Evolutionary conservation across 441 rosid genomes (phyloP).

Genomic region (Gossypium armourianum): DNA sequence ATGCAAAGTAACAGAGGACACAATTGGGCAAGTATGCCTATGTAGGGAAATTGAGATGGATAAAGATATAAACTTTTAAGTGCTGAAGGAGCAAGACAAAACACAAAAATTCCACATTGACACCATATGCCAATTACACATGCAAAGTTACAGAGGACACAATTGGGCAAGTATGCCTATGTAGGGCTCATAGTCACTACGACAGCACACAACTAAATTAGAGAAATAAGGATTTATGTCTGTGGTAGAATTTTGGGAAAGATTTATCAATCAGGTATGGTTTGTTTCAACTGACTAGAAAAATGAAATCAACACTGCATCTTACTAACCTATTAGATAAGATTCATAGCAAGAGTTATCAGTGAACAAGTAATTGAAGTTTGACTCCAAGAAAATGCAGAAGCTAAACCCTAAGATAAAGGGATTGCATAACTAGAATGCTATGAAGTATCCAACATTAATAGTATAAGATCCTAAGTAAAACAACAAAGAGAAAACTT

Average conservation of each 20-base stretch:
- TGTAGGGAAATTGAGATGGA: not conserved
- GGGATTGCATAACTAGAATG: not conserved
- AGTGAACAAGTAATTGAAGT: not conserved
- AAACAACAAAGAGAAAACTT: not conserved
- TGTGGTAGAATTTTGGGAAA: not conserved
- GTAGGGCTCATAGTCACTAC: not conserved
- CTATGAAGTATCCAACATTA: not conserved
- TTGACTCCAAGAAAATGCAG: not conserved
- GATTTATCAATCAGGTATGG: not conserved
- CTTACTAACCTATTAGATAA: not conserved
- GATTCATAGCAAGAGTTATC: not conserved
- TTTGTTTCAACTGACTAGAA: slow-evolving; percentile 2
- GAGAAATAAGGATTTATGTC: not conserved
- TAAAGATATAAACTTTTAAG: not conserved
- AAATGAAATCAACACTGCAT: slow-evolving; percentile 9
- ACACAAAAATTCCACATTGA: not conserved
- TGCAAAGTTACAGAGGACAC: not conserved
- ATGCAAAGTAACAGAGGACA: not conserved
- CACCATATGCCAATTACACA: not conserved
- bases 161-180: not conserved
- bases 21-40: not conserved
- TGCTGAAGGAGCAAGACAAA: not conserved
- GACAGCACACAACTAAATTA: not conserved
- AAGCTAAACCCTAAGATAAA: not conserved
- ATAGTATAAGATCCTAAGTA: not conserved